Conservation (phyloP, 2,329 filamentous ascomycete species). For the Raffaelea albimanens region DNA sequence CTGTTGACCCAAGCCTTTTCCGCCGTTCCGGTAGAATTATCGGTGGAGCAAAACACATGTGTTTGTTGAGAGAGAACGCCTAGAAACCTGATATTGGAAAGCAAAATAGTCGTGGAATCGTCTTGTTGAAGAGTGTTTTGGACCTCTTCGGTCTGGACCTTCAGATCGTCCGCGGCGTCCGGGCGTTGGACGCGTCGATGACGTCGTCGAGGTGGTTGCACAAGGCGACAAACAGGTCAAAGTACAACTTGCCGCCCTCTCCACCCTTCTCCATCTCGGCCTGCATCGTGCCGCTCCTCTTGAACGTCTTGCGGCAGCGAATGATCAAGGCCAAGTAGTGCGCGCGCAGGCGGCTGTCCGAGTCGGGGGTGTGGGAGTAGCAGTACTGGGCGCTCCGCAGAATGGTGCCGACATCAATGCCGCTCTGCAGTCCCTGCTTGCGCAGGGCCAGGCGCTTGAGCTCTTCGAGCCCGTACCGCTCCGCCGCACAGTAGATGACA, state of each 20-base stretch:
- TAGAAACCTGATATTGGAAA: not conserved
- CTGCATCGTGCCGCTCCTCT: conserved; percentile 97
- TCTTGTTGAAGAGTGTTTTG: not conserved
- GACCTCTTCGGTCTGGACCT: conserved; percentile 3
- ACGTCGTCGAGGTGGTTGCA: conserved; percentile 98
- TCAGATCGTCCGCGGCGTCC: conserved; percentile 49
- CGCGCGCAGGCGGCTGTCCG: conserved; percentile 84
- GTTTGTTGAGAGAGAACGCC: not conserved
- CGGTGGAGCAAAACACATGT: too few relatives aligned
- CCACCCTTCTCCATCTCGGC: conserved; percentile 92
- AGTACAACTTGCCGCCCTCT: conserved; percentile 71
- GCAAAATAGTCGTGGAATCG: not conserved
- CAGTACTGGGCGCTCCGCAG: conserved; percentile 89
- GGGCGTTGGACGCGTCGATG: conserved; percentile 69
- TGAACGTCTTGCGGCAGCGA: conserved; percentile 93
- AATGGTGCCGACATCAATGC: conserved; percentile 86
- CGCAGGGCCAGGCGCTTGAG: conserved; percentile 84
- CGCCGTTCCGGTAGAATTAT: not conserved
- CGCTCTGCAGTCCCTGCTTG: conserved; percentile 89
- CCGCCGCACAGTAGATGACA: conserved; percentile 85
- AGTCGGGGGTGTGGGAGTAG: conserved; percentile 90
- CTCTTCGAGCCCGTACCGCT: conserved; percentile 83
- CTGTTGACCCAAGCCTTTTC: not conserved
- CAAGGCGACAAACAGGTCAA: conserved; percentile 96
- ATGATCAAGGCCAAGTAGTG: conserved; percentile 97